phyloP scores from a whole-genome alignment of 1,284 basidiomycete genomes.

The Cryptococcus hybrid region DNA sequence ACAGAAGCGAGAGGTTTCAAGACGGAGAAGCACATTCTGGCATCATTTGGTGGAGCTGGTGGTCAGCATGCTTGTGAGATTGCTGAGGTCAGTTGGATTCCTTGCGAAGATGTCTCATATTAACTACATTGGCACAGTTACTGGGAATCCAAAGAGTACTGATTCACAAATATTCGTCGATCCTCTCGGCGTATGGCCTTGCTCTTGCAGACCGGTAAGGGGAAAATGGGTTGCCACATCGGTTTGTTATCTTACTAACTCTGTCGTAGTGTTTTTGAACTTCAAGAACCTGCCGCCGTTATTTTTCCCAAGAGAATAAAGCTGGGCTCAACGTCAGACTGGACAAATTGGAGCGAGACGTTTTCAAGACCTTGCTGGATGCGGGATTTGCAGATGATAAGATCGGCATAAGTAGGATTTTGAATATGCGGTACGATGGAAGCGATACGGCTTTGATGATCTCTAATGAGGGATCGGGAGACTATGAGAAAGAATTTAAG shows the following conservation, averaged over 20 bases:
- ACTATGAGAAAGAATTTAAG: conserved; percentile 78
- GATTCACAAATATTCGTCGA: conserved; percentile 81
- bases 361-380: conserved; percentile 62
- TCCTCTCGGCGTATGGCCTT: conserved; percentile 85
- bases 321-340: conserved; percentile 56
- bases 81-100: conserved; percentile 47
- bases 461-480: conserved; percentile 64
- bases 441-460: conserved; percentile 86
- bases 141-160: conserved; percentile 80
- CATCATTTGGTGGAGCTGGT: conserved; percentile 87
- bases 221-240: conserved; percentile 15
- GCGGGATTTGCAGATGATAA: conserved; percentile 77
- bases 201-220: conserved; percentile 77
- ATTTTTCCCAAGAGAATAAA: conserved; percentile 57
- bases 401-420: conserved; percentile 71
- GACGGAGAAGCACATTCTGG: conserved; percentile 76
- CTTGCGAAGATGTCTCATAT: background rate
- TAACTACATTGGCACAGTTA: conserved; percentile 2
- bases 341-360: conserved; percentile 64
- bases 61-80: conserved; percentile 92
- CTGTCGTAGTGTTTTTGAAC: conserved; percentile 65
- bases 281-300: conserved; percentile 77
- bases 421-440: conserved; percentile 88
- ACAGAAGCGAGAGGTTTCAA: conserved; percentile 89
- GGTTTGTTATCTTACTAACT: too few relatives aligned